Evolutionary conservation across 1,284 basidiomycete genomes (phyloP).

Genomic region (Apiotrichum siamense): DNA sequence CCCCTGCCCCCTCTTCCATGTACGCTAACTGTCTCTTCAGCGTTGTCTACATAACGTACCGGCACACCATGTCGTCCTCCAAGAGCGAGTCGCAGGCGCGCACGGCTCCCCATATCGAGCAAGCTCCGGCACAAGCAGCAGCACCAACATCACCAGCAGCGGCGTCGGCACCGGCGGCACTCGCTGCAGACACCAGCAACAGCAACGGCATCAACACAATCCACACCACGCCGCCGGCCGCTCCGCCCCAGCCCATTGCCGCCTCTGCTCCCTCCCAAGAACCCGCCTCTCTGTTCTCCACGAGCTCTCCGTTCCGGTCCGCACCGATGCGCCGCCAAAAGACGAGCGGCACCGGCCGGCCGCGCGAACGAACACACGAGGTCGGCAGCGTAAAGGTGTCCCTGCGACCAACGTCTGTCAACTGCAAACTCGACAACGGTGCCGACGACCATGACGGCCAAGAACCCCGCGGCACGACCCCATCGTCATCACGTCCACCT

Average conservation of each 20-base stretch:
- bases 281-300: not conserved
- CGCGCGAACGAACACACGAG: conserved; percentile 18
- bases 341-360: conserved; percentile 9
- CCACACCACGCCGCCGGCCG: too few species aligned
- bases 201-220: not conserved
- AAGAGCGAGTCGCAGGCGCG: not conserved
- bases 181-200: too few species aligned
- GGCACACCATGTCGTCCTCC: not conserved
- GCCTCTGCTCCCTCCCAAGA: not conserved
- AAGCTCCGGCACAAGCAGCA: not conserved
- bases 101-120: not conserved
- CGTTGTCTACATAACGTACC: conserved; percentile 1
- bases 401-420: conserved; percentile 16
- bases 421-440: conserved; percentile 10
- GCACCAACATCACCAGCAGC: not conserved
- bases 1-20: not conserved
- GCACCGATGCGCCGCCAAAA: not conserved
- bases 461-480: not conserved
- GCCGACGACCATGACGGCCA: conserved; percentile 6
- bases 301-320: not conserved
- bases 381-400: conserved; percentile 32
- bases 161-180: too few species aligned
- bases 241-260: too few species aligned
- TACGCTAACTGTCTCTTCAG: not conserved
- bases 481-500: conserved; percentile 2